Conservation (phyloP, 164 flowering plant species). For the Vitis cinerea region DNA sequence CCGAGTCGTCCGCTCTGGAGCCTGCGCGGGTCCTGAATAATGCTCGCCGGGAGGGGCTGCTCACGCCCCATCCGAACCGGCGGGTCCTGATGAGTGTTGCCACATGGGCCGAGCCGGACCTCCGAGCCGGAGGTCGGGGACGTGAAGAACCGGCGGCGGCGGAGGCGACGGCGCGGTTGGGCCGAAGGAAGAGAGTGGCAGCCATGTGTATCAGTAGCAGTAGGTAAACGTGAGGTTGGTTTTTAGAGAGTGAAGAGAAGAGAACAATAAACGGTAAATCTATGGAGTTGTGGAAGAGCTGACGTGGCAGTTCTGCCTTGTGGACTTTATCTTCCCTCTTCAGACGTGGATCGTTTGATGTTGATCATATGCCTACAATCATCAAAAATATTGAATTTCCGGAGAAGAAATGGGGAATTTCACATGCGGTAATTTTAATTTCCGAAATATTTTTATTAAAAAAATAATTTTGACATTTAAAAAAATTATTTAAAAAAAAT, state of each 20-base stretch:
- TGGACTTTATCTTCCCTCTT: too few species aligned
- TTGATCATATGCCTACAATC: too few species aligned
- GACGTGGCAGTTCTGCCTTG: too few species aligned
- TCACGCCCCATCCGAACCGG: constrained; percentile 15
- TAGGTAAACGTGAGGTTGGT: constrained; percentile 19
- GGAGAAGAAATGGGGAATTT: too few species aligned
- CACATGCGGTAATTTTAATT: too few species aligned
- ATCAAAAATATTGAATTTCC: too few species aligned
- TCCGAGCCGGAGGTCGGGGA: constrained; percentile 16
- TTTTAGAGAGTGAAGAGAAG: background rate
- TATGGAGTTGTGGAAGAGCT: too few species aligned
- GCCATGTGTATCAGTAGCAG: constrained; percentile 15
- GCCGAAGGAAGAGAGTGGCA: constrained; percentile 34
- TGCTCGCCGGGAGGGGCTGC: constrained; percentile 5
- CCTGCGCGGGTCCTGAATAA: constrained; percentile 19
- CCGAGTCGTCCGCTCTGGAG: constrained; percentile 50
- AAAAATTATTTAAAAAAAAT: too few species aligned
- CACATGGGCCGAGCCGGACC: background rate
- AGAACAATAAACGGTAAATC: too few species aligned
- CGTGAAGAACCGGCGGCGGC: constrained; percentile 19
- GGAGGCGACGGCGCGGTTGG: constrained; percentile 22
- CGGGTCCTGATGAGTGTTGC: background rate
- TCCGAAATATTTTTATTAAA: too few species aligned
- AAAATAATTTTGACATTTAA: too few species aligned
- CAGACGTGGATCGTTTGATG: too few species aligned